These are phyloP conservation scores for Secale cereale DNA, from an alignment of 176 grass and related monocot species.

Conservation along the genomic window DNA sequence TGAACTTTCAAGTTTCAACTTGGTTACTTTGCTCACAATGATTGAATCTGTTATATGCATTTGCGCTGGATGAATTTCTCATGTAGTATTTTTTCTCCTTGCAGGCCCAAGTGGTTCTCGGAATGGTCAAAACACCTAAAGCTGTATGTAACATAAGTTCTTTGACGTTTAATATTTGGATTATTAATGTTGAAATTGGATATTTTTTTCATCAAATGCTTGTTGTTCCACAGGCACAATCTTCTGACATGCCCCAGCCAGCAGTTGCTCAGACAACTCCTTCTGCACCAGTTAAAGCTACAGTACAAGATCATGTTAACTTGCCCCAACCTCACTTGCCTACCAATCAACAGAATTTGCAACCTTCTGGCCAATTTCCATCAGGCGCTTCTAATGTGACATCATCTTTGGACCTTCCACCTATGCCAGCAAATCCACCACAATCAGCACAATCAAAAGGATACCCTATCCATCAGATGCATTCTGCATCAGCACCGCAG, in stretches of 20 bases:
- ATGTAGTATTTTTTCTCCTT: slow-evolving; percentile 18
- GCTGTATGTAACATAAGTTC: slow-evolving; percentile 43
- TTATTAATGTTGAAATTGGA: slow-evolving; percentile 1
- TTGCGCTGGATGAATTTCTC: background rate
- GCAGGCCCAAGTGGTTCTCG: slow-evolving; percentile 94
- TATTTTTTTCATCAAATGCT: slow-evolving; percentile 32
- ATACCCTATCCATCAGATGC: slow-evolving; percentile 41
- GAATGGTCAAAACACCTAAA: slow-evolving; percentile 94
- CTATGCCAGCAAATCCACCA: slow-evolving; percentile 41
- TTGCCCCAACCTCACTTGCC: slow-evolving; percentile 39
- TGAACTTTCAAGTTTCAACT: background rate
- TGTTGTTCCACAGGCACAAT: slow-evolving; percentile 48
- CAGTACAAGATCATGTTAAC: slow-evolving; percentile 33
- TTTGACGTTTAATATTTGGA: slow-evolving; percentile 13
- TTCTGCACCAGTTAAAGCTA: slow-evolving; percentile 38
- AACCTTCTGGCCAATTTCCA: slow-evolving; percentile 47
- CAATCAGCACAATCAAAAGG: slow-evolving; percentile 52
- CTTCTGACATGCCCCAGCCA: slow-evolving; percentile 32
- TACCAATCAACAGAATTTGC: slow-evolving; percentile 39
- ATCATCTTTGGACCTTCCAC: slow-evolving; percentile 45
- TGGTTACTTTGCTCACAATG: background rate
- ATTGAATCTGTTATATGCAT: background rate
- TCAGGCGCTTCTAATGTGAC: slow-evolving; percentile 24
- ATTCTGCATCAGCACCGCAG: slow-evolving; percentile 43
- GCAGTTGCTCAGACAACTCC: slow-evolving; percentile 31